Evolutionary conservation across 352 stramenopile genomes (phyloP).

Genomic region (Globisporangium cylindrosporum): DNA sequence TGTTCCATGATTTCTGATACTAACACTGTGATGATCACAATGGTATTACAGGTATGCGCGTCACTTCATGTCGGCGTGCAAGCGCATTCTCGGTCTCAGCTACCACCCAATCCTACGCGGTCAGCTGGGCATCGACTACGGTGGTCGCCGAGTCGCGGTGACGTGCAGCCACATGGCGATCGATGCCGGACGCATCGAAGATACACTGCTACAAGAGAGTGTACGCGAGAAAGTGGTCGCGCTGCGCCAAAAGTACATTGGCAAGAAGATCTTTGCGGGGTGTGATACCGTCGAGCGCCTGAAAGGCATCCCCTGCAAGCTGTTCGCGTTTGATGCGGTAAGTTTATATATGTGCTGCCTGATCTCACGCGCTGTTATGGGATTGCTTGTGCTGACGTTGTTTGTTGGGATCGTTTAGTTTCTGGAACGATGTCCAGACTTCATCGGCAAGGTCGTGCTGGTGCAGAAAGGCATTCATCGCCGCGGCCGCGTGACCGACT

Average conservation of each 20-base stretch:
- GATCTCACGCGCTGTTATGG: not conserved
- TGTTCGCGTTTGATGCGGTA: constrained; percentile 91
- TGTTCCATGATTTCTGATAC: not conserved
- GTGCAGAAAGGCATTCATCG: constrained; percentile 78
- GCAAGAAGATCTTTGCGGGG: constrained; percentile 89
- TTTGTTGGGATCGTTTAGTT: constrained; percentile 46
- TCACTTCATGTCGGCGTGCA: constrained; percentile 91
- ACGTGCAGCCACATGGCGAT: constrained; percentile 94
- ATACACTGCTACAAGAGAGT: constrained; percentile 34
- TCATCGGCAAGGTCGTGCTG: constrained; percentile 79
- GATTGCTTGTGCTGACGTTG: not conserved
- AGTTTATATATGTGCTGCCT: not conserved
- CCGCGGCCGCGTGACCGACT: constrained; percentile 90
- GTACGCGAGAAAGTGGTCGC: constrained; percentile 54
- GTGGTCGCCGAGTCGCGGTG: constrained; percentile 92
- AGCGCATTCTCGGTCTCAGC: constrained; percentile 92
- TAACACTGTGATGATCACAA: not conserved
- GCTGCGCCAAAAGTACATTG: constrained; percentile 58
- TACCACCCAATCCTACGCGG: constrained; percentile 91
- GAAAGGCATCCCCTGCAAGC: constrained; percentile 96
- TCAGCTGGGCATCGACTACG: constrained; percentile 93
- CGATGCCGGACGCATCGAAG: constrained; percentile 51
- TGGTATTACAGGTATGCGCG: constrained; percentile 40
- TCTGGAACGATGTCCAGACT: constrained; percentile 81
- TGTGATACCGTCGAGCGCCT: constrained; percentile 95